A percentile compares a stretch with the other conserved stretches of the same genome.
These are phyloP conservation scores for Tetrapisispora nanseiensis DNA, from an alignment of 805 yeast species.

Conservation along the genomic window DNA sequence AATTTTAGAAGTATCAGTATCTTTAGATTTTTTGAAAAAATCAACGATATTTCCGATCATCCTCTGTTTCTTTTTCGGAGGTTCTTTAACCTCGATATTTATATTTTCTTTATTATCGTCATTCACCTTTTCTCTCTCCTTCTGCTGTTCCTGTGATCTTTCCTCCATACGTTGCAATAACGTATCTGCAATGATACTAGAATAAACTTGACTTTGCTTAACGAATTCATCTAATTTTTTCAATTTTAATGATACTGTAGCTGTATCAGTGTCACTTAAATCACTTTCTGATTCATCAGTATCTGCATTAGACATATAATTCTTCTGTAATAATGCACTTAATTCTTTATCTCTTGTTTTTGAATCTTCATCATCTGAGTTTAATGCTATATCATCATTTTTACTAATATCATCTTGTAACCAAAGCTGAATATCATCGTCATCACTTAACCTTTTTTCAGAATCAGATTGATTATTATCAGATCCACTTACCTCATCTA, in stretches of 20 bases:
- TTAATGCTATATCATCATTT: constrained; percentile 17
- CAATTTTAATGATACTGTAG: constrained; percentile 49
- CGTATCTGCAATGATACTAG: constrained; percentile 77
- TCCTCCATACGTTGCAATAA: constrained; percentile 39
- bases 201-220: constrained; percentile 80
- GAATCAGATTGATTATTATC: constrained; percentile 7
- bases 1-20: no score
- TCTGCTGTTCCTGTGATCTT: constrained; percentile 27
- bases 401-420: constrained; percentile 15
- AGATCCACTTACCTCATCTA: constrained; percentile 15
- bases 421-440: constrained; percentile 18
- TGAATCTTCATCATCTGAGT: constrained; percentile 16
- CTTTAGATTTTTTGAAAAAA: constrained; percentile 12
- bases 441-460: constrained; percentile 3
- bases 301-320: constrained; percentile 1
- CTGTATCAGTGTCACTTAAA: constrained; percentile 29
- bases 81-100: constrained; percentile 16
- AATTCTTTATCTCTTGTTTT: constrained; percentile 7
- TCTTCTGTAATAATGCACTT: neutral
- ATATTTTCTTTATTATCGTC: constrained; percentile 17
- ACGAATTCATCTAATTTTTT: constrained; percentile 63
- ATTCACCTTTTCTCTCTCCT: constrained; percentile 6
- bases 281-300: constrained; percentile 12
- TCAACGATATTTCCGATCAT: constrained; percentile 14
- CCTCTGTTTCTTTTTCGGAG: constrained; percentile 16